Base-by-base conservation (phyloP, 2,329 filamentous ascomycete genomes). In the Ceratocystis eucalypticola region DNA sequence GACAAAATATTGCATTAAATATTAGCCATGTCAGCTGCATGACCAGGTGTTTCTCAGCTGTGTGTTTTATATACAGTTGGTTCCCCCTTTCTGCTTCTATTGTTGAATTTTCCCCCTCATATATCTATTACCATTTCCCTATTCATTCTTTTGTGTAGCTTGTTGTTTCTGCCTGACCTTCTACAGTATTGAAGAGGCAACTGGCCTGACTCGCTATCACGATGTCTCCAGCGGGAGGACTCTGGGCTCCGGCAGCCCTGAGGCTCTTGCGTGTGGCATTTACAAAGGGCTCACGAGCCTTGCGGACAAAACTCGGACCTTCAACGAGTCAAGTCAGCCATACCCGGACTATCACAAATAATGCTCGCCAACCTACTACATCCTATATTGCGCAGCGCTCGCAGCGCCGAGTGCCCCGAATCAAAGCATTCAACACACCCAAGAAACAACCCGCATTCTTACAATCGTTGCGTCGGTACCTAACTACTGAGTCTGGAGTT, bases 171-270 rank as follows among this genome's bases (percentile, higher is more conserved):
- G 66, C 44, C 44, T 46, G 66, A 25, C 55, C 61, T 45, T 65
- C 55, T 67, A 28, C 48, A 28, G 15, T 15, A 48, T 37, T 46
- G 12, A 59, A 61, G 55, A 67, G 20, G 55, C 44, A 44, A 33
- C 6, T 62, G 48, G 66, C 48, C 55, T 61, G 22, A 65, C 48
- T 62, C 25, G 20, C n/a, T 46, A 65, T 45, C 25, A 79, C 70
- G 70, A 85, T 85, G 82, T 78, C 78, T 76, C 79, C 80, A 73
- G 74, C 75, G 73, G 80, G 80, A 77, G 81, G 80, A 75, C 77
- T 83, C 74, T 83, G 79, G 82, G 82, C 79, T 62, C 80, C 81
- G 68, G 76, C 78, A 73, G 79, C 80, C 76, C 75, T 83, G 73
- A 80, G 80, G 74, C 75, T 81, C 71, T 76, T 84, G 71, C 79